These are phyloP conservation scores for Cryphonectria nitschkei DNA, from an alignment of 2,329 filamentous ascomycete species.

Conservation along the genomic window DNA sequence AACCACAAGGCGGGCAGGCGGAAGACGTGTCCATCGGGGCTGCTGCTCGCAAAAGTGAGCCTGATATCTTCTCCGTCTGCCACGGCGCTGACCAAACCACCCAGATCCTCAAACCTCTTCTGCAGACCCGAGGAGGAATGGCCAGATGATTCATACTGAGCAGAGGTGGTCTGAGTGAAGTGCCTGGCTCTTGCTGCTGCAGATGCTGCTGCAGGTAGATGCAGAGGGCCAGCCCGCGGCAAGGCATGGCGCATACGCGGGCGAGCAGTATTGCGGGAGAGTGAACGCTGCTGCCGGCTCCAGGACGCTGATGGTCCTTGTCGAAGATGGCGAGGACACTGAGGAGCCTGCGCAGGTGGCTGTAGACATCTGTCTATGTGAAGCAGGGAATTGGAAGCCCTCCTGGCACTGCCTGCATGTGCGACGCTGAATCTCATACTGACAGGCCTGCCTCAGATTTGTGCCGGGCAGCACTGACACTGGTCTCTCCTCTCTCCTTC, in stretches of 20 bases:
- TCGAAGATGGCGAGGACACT: neutral
- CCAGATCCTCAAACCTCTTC: neutral
- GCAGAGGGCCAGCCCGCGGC: neutral
- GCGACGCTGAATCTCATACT: neutral
- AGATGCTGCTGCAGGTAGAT: neutral
- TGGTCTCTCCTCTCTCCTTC: neutral
- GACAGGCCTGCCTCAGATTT: neutral
- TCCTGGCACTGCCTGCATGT: neutral
- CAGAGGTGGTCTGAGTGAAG: neutral
- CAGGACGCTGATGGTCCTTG: neutral
- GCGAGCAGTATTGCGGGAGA: neutral
- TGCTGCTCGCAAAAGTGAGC: slow-evolving; percentile 1
- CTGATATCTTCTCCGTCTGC: neutral
- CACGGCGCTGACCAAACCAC: neutral
- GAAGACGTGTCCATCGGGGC: neutral
- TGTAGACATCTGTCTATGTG: neutral
- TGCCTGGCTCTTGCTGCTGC: neutral
- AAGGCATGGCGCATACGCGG: neutral
- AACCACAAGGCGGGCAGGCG: slow-evolving; percentile 38
- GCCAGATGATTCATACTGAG: neutral
- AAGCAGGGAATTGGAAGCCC: neutral
- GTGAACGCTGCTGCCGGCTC: neutral
- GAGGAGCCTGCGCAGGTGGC: neutral
- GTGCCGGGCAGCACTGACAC: neutral
- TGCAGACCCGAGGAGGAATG: neutral